These are phyloP conservation scores for Phytophthora nicotianae DNA, from an alignment of 352 stramenopile genomes.

Conservation along the genomic window DNA sequence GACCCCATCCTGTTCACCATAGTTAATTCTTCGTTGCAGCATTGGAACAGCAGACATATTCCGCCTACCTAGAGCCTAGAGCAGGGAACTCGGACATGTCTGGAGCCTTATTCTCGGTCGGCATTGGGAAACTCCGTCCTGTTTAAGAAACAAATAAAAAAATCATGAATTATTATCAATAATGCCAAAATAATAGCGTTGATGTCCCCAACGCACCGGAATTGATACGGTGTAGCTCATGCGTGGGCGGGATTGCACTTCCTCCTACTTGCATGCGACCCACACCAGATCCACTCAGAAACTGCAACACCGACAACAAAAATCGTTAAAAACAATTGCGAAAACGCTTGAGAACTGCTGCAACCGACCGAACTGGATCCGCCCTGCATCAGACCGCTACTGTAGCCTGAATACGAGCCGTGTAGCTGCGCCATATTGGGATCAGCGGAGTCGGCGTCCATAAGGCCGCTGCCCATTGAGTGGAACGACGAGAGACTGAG, in stretches of 20 bases:
- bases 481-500: constrained; percentile 62
- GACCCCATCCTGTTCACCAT: constrained; percentile 54
- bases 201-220: constrained; percentile 39
- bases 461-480: constrained; percentile 46
- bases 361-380: constrained; percentile 48
- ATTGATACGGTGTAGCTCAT: constrained; percentile 71
- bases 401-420: constrained; percentile 53
- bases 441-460: constrained; percentile 38
- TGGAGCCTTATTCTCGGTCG: constrained; percentile 68
- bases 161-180: constrained; percentile 9
- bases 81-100: constrained; percentile 89
- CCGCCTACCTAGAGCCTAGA: constrained; percentile 56
- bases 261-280: constrained; percentile 37
- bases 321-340: constrained; percentile 4
- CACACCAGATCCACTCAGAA: constrained; percentile 50
- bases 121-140: constrained; percentile 61
- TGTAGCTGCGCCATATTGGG: constrained; percentile 22
- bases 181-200: constrained; percentile 4
- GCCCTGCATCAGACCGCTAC: constrained; percentile 44
- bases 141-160: constrained; percentile 15
- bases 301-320: constrained; percentile 24
- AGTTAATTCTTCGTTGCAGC: not conserved
- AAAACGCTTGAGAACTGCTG: not conserved
- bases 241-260: constrained; percentile 35
- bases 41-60: not conserved